Conservation (phyloP, 352 stramenopile species). For the Pythium folliculosum region DNA sequence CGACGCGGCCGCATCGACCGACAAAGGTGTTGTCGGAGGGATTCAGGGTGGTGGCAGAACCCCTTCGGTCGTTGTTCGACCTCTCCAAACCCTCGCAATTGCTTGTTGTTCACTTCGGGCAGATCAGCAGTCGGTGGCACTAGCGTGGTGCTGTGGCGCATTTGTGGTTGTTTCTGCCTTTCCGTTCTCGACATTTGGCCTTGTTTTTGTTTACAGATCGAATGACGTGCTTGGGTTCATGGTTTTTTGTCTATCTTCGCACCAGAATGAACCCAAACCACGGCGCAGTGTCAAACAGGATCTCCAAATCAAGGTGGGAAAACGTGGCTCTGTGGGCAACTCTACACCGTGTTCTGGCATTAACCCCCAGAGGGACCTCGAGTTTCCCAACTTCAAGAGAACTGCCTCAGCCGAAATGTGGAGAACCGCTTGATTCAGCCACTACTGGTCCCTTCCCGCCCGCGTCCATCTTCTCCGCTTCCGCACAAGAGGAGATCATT, state of each 20-base stretch:
- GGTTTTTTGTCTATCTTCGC: neutral
- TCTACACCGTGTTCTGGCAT: neutral
- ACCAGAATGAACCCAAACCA: constrained; percentile 10
- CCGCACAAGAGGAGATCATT: neutral
- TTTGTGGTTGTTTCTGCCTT: neutral
- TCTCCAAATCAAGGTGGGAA: neutral
- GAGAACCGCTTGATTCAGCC: constrained; percentile 9
- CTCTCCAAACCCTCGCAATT: neutral
- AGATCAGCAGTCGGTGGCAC: constrained; percentile 3
- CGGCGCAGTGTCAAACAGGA: neutral
- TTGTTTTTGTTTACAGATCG: constrained; percentile 11
- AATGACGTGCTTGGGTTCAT: neutral
- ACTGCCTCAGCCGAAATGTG: neutral
- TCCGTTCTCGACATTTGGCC: constrained; percentile 6
- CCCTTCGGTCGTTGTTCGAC: neutral
- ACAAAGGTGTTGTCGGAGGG: neutral
- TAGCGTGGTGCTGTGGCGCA: neutral
- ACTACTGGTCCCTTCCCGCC: neutral
- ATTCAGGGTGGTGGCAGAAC: constrained; percentile 1
- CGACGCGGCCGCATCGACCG: constrained; percentile 7
- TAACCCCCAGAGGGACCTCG: neutral
- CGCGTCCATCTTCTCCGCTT: neutral
- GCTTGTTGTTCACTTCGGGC: neutral
- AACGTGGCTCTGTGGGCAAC: neutral
- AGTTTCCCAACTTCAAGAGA: constrained; percentile 9